These are phyloP conservation scores for Talaromyces sp. DNA, from an alignment of 2,329 filamentous ascomycete species.

Conservation along the genomic window DNA sequence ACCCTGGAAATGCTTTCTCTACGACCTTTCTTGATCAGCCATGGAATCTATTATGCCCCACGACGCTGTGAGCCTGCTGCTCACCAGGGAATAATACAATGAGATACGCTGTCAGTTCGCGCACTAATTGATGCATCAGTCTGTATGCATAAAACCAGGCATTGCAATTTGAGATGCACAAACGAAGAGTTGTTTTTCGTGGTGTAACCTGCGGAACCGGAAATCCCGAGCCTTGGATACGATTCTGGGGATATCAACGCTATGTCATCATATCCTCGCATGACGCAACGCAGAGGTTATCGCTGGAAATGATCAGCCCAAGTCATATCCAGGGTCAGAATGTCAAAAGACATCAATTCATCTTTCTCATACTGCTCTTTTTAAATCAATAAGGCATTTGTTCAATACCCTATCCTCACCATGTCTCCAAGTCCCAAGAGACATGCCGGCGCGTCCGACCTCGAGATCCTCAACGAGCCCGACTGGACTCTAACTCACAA, in stretches of 20 bases:
- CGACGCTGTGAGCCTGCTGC: too few species aligned
- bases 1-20: too few species aligned
- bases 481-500: neutral
- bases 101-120: too few species aligned
- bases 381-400: neutral
- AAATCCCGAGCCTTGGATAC: neutral
- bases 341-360: neutral
- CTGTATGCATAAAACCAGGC: too few species aligned
- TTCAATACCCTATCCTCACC: neutral
- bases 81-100: too few species aligned
- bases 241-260: neutral
- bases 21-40: neutral
- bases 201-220: neutral
- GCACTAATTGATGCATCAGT: too few species aligned
- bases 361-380: neutral
- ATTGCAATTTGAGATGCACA: neutral
- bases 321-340: neutral
- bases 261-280: neutral
- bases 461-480: conserved; percentile 3
- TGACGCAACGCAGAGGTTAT: neutral
- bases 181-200: neutral
- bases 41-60: neutral
- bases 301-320: neutral
- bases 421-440: neutral
- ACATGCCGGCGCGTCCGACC: neutral